Conservation (phyloP, 345 rosid genomes). For the Lepidium didymum region DNA sequence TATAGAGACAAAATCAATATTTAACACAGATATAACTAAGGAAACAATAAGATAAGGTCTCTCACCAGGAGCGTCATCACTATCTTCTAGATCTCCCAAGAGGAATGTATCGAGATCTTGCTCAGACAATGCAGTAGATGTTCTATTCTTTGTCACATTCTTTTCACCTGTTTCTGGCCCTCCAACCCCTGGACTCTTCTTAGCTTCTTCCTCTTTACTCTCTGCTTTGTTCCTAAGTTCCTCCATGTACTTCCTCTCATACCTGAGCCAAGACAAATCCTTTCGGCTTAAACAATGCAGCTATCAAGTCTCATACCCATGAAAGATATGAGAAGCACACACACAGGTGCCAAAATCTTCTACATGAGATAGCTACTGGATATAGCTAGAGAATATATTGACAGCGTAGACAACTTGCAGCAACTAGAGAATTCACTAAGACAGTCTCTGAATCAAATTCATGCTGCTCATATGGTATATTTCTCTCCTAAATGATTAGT, state of each 20-base stretch:
- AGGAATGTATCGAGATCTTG: slow-evolving; percentile 88
- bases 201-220: slow-evolving; percentile 43
- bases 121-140: slow-evolving; percentile 56
- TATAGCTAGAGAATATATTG: slow-evolving; percentile 43
- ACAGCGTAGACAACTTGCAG: slow-evolving; percentile 39
- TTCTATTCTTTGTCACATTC: slow-evolving; percentile 34
- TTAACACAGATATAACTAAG: background rate
- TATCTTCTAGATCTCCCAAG: slow-evolving; percentile 82
- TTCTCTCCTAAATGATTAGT: background rate
- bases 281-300: slow-evolving; percentile 5
- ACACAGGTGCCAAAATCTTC: slow-evolving; percentile 33
- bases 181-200: slow-evolving; percentile 35
- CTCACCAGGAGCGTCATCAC: slow-evolving; percentile 76
- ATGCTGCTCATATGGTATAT: slow-evolving; percentile 39
- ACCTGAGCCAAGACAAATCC: slow-evolving; percentile 27
- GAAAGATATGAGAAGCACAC: slow-evolving; percentile 32
- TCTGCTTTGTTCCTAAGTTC: slow-evolving; percentile 63
- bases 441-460: slow-evolving; percentile 43
- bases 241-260: slow-evolving; percentile 70
- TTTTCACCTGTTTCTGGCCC: slow-evolving; percentile 37
- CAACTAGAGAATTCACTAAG: slow-evolving; percentile 53
- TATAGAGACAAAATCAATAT: background rate
- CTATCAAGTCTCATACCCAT: background rate
- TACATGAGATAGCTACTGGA: slow-evolving; percentile 38
- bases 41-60: slow-evolving; percentile 9